These are phyloP conservation scores for Tetracladium setigerum DNA, from an alignment of 495 filamentous ascomycete species.

Conservation along the genomic window DNA sequence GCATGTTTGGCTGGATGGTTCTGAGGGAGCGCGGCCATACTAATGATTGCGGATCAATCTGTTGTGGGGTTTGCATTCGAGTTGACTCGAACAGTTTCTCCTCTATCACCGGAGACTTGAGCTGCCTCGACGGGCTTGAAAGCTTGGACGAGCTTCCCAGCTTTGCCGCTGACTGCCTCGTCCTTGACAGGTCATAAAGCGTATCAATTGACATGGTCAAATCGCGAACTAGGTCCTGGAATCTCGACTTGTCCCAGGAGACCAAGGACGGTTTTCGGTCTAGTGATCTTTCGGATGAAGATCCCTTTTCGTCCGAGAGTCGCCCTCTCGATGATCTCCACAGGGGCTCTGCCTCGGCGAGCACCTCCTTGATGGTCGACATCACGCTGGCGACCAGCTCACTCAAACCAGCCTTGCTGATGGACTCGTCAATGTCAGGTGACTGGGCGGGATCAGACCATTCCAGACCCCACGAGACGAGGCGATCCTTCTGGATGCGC, in stretches of 20 bases:
- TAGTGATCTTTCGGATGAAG: slow-evolving; percentile 5
- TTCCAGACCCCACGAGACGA: slow-evolving; percentile 83
- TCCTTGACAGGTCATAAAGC: slow-evolving; percentile 76
- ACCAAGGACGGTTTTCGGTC: slow-evolving; percentile 25
- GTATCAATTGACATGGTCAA: slow-evolving; percentile 82
- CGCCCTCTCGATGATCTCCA: slow-evolving; percentile 39
- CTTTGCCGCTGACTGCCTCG: slow-evolving; percentile 37
- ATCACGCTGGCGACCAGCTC: slow-evolving; percentile 86
- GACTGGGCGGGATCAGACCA: slow-evolving; percentile 63
- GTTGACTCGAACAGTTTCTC: slow-evolving; percentile 44
- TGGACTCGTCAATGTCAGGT: slow-evolving; percentile 78
- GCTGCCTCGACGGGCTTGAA: not conserved
- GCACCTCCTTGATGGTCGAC: slow-evolving; percentile 78
- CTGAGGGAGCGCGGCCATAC: slow-evolving; percentile 21
- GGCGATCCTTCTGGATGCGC: slow-evolving; percentile 61
- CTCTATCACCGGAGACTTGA: slow-evolving; percentile 25
- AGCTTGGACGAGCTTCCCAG: slow-evolving; percentile 1
- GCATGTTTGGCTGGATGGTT: slow-evolving; percentile 30
- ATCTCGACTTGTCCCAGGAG: slow-evolving; percentile 51
- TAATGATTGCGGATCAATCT: slow-evolving; percentile 39
- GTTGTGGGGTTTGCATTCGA: slow-evolving; percentile 45
- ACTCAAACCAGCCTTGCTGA: slow-evolving; percentile 75
- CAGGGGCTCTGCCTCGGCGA: slow-evolving; percentile 78
- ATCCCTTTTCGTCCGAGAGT: slow-evolving; percentile 36
- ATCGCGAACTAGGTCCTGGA: slow-evolving; percentile 66